These are phyloP conservation scores for Microdochium paspali DNA, from an alignment of 2,329 filamentous ascomycete species.

Conservation along the genomic window DNA sequence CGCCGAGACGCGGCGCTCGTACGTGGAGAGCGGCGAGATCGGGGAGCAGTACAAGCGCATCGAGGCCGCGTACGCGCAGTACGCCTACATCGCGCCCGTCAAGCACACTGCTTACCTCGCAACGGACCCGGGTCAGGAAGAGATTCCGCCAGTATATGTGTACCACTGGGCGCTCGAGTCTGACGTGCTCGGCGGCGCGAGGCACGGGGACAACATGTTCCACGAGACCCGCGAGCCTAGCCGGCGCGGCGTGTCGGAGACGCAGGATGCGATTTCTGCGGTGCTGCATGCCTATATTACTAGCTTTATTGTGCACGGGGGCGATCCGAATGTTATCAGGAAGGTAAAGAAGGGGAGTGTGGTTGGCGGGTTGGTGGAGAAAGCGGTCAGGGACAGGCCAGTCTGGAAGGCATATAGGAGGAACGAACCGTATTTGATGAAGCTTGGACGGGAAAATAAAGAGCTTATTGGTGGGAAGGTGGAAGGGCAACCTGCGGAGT, in stretches of 20 bases:
- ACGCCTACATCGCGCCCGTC: constrained; percentile 42
- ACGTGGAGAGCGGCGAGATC: constrained; percentile 15
- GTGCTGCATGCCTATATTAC: constrained; percentile 35
- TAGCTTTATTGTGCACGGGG: constrained; percentile 32
- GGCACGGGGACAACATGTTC: constrained; percentile 36
- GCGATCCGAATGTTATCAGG: constrained; percentile 29
- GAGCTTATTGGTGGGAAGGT: not conserved
- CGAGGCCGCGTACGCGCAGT: constrained; percentile 44
- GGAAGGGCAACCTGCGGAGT: not conserved
- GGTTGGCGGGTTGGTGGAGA: not conserved
- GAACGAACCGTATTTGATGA: constrained; percentile 5
- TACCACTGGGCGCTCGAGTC: constrained; percentile 44
- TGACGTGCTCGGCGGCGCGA: constrained; percentile 31
- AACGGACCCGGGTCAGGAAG: constrained; percentile 10
- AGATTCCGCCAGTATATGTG: constrained; percentile 30
- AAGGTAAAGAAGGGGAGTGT: constrained; percentile 12
- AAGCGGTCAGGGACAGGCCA: constrained; percentile 12
- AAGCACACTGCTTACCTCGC: constrained; percentile 36
- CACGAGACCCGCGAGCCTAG: constrained; percentile 33
- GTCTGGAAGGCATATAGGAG: constrained; percentile 23
- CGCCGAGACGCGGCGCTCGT: not conserved
- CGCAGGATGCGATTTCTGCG: constrained; percentile 30
- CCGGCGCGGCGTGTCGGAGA: constrained; percentile 21
- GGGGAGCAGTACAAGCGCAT: constrained; percentile 44
- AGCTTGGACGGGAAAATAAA: not conserved